These are phyloP conservation scores for Sarocladium oryzae DNA, from an alignment of 2,329 filamentous ascomycete genomes.

Conservation along the genomic window DNA sequence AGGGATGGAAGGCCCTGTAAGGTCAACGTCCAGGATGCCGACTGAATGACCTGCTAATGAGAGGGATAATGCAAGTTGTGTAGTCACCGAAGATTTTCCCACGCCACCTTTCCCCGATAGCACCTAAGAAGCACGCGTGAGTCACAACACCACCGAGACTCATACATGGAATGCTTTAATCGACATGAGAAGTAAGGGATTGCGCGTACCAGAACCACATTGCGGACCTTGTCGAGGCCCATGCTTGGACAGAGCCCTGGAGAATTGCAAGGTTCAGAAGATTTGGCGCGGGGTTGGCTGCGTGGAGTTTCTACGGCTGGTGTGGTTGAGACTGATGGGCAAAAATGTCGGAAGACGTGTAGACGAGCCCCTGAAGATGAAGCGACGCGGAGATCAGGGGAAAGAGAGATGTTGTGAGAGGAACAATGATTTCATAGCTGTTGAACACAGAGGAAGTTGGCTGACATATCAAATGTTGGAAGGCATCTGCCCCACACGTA, in stretches of 20 bases:
- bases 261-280: not conserved
- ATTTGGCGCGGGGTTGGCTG: slow-evolving; percentile 1
- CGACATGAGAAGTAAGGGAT: not conserved
- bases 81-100: slow-evolving; percentile 96
- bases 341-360: not conserved
- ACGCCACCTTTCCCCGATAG: slow-evolving; percentile 97
- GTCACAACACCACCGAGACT: not conserved
- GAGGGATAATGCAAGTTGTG: slow-evolving; percentile 86
- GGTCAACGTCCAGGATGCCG: slow-evolving; percentile 90
- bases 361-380: not conserved
- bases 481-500: slow-evolving; percentile 1
- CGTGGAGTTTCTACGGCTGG: not conserved
- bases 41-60: slow-evolving; percentile 81
- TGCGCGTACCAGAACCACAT: slow-evolving; percentile 63
- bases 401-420: not conserved
- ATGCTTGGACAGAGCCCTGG: slow-evolving; percentile 21
- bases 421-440: not conserved
- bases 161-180: not conserved
- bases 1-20: slow-evolving; percentile 94
- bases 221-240: slow-evolving; percentile 55
- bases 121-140: slow-evolving; percentile 37
- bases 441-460: not conserved
- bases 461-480: slow-evolving; percentile 4
- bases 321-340: not conserved
- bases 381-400: not conserved